These are phyloP conservation scores for Globisporangium spinosum DNA, from an alignment of 352 stramenopile genomes.

Conservation along the genomic window DNA sequence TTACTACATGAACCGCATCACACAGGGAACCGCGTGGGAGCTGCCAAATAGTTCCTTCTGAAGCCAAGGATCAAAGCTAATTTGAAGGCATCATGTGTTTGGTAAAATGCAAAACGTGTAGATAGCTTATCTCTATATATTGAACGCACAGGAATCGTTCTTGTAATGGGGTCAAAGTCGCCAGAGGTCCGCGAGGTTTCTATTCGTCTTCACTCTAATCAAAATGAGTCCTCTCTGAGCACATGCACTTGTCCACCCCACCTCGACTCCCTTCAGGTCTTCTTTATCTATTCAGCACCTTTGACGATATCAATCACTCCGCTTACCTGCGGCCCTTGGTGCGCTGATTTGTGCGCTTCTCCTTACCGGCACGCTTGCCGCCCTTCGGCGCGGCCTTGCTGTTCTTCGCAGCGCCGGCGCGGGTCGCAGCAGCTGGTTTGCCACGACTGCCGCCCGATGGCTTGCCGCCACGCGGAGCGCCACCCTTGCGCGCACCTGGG, in stretches of 20 bases:
- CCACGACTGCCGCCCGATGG: slow-evolving; percentile 10
- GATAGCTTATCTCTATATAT: slow-evolving; percentile 26
- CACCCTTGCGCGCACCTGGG: slow-evolving; percentile 37
- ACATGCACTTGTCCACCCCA: background rate
- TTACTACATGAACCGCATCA: slow-evolving; percentile 70
- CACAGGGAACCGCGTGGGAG: slow-evolving; percentile 56
- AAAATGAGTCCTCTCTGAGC: background rate
- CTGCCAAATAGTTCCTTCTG: slow-evolving; percentile 8
- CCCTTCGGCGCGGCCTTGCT: slow-evolving; percentile 33
- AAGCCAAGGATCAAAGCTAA: background rate
- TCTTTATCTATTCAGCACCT: background rate
- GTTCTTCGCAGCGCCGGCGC: slow-evolving; percentile 15
- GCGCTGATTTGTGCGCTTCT: slow-evolving; percentile 44
- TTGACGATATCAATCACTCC: background rate
- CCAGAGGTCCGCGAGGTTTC: too few species aligned
- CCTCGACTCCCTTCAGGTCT: background rate
- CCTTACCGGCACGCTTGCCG: slow-evolving; percentile 57
- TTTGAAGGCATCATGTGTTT: background rate
- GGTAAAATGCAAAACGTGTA: slow-evolving; percentile 12
- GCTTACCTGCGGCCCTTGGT: slow-evolving; percentile 46
- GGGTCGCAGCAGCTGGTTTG: slow-evolving; percentile 34
- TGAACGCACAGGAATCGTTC: slow-evolving; percentile 6
- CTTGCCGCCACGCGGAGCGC: slow-evolving; percentile 27
- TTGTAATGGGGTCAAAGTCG: too few species aligned
- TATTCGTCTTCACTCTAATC: background rate